Base-by-base conservation (phyloP, 1,139 yeast genomes). In the Saccharomyces pastorianus region DNA sequence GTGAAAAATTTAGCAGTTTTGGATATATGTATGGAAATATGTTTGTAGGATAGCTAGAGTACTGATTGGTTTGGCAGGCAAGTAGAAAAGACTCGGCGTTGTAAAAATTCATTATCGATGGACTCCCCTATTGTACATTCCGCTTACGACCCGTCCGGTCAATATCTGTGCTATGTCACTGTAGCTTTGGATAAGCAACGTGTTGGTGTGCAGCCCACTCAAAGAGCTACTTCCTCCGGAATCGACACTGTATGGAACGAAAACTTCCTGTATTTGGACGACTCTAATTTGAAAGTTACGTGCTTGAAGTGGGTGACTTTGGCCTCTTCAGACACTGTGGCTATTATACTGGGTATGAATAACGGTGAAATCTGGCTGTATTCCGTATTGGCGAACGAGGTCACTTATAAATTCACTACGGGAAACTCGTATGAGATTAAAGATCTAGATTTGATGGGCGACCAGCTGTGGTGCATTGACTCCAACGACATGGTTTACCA, bases 151-250 rank as follows among this genome's bases (percentile, higher is more conserved):
- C 76, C 82, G 11, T 69, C 79, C 0, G 83, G 84, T 26, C 74
- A 78, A 49, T 77, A 77, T 63, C 77, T 84, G 62, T 95, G 95
- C 20, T 79, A 83, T 51, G 90, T 83, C 0, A 73, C 82, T 27
- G 80, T 83, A 46, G 85, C 90, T 3, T 76, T 90, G 58, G 96
- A 89, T 66, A 76, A 83, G 8, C 93, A 88, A 65, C 83, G 84
- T 62, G 73, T 90, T 50, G 78, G 84, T 59, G 87, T 88, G 3
- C 84, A 80, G 61, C 77, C 87, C 6, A 71, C 81, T 6, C 75
- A 75, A 25, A 70, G 77, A 7, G 67, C 76, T 7, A 73, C 80
- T 51, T 67, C 67, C 42, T 73, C 74, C 13, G 49, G 58, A 2
- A 50, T 58, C 6, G 44, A 38, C 9, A 20, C 25, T 1, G 44